These are phyloP conservation scores for Prunus fruticosa DNA, from an alignment of 306 rosid genomes.

Conservation along the genomic window DNA sequence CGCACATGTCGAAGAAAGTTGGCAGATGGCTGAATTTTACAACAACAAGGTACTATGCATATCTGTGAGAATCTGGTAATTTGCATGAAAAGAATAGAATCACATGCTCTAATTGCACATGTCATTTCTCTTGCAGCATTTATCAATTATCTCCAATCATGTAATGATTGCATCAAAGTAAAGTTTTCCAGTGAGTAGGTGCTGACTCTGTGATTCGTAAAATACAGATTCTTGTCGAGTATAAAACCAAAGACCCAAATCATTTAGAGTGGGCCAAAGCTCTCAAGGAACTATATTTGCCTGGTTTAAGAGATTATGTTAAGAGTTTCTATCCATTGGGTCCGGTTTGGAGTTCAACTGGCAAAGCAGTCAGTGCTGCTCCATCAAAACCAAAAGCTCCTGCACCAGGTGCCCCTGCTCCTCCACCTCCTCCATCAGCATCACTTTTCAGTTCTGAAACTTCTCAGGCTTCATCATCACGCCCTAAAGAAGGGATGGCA, in stretches of 20 bases:
- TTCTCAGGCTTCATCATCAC: slow-evolving; percentile 83
- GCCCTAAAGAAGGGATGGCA: slow-evolving; percentile 80
- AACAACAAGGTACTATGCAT: slow-evolving; percentile 77
- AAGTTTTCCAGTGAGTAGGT: not conserved
- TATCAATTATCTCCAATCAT: not conserved
- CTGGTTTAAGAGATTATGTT: slow-evolving; percentile 92
- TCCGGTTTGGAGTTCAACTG: slow-evolving; percentile 81
- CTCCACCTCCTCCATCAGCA: slow-evolving; percentile 88
- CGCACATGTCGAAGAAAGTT: slow-evolving; percentile 97
- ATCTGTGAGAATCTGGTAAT: slow-evolving; percentile 15
- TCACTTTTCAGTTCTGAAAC: slow-evolving; percentile 79
- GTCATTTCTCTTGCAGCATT: not conserved
- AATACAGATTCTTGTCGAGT: slow-evolving; percentile 83
- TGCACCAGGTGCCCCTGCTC: slow-evolving; percentile 56
- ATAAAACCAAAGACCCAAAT: slow-evolving; percentile 82
- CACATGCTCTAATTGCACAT: not conserved
- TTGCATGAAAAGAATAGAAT: not conserved
- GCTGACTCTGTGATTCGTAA: slow-evolving; percentile 22
- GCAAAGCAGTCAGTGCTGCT: slow-evolving; percentile 52
- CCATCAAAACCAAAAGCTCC: slow-evolving; percentile 66
- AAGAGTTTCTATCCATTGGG: slow-evolving; percentile 85
- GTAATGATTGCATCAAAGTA: not conserved
- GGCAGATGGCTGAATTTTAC: slow-evolving; percentile 99
- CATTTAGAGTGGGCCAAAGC: slow-evolving; percentile 99
- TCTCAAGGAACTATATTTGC: slow-evolving; percentile 83